Conservation (phyloP, 2,329 filamentous ascomycete genomes). For the Diaporthe citriasiana region DNA sequence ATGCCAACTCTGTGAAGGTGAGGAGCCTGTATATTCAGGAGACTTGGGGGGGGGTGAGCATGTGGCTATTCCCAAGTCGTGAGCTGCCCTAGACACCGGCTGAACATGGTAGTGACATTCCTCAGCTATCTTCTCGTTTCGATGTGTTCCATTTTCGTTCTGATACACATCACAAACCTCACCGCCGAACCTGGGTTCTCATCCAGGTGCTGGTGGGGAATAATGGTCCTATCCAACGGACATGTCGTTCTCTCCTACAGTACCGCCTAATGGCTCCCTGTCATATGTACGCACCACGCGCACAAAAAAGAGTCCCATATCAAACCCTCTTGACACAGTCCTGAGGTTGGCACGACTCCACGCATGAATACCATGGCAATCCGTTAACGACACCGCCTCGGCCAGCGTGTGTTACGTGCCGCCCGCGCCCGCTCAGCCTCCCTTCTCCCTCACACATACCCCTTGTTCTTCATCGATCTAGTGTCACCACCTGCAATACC, state of each 20-base stretch:
- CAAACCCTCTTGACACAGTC: slow-evolving; percentile 19
- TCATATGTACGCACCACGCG: slow-evolving; percentile 14
- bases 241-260: slow-evolving; percentile 20
- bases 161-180: background rate
- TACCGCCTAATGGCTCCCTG: background rate
- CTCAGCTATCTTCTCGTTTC: slow-evolving; percentile 1
- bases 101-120: slow-evolving; percentile 32
- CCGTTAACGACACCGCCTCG: slow-evolving; percentile 32
- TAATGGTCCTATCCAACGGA: background rate
- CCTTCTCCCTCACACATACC: background rate
- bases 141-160: background rate
- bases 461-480: slow-evolving; percentile 30
- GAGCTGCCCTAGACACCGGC: slow-evolving; percentile 11
- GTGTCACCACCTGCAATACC: slow-evolving; percentile 38
- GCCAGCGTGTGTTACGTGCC: slow-evolving; percentile 25
- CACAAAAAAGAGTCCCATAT: slow-evolving; percentile 1
- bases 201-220: slow-evolving; percentile 11
- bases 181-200: slow-evolving; percentile 5
- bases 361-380: background rate
- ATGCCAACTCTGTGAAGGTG: background rate
- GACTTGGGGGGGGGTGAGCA: background rate
- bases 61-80: slow-evolving; percentile 1
- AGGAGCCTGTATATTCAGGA: background rate
- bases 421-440: slow-evolving; percentile 25
- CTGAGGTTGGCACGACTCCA: slow-evolving; percentile 27